Evolutionary conservation across 495 filamentous ascomycete genomes (phyloP).

Genomic region (Aspergillus affinis): DNA sequence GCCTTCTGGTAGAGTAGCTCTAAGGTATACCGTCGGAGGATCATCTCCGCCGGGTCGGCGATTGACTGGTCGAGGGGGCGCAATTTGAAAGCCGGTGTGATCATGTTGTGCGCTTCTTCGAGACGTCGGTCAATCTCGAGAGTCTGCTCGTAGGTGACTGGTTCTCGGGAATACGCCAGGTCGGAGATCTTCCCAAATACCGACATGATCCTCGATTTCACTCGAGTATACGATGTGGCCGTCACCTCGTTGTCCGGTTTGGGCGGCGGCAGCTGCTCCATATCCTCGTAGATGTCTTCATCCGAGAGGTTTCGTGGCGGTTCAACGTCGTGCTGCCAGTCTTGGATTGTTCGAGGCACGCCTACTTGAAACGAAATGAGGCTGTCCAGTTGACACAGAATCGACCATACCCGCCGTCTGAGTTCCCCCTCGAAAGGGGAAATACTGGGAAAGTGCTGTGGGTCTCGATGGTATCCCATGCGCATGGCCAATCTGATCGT

Average conservation of each 20-base stretch:
- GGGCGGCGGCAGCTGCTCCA: constrained; percentile 33
- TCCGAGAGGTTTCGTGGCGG: constrained; percentile 44
- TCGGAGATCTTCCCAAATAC: constrained; percentile 49
- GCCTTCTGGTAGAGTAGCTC: constrained; percentile 83
- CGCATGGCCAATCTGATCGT: constrained; percentile 42
- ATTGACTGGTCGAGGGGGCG: constrained; percentile 70
- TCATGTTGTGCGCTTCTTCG: constrained; percentile 61
- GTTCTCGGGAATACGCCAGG: constrained; percentile 38
- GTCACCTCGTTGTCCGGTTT: constrained; percentile 40
- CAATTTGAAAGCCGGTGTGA: constrained; percentile 70
- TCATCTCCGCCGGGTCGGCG: constrained; percentile 70
- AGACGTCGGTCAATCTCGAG: constrained; percentile 72
- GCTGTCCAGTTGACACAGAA: constrained; percentile 41
- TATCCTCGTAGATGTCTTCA: constrained; percentile 42
- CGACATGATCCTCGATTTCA: constrained; percentile 42
- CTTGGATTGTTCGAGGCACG: constrained; percentile 43
- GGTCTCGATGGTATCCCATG: constrained; percentile 49
- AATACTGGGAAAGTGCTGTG: constrained; percentile 37
- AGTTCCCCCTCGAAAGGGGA: constrained; percentile 45
- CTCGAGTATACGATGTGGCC: constrained; percentile 33
- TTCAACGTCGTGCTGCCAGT: constrained; percentile 44
- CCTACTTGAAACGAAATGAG: constrained; percentile 48
- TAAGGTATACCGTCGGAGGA: constrained; percentile 79
- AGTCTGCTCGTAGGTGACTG: constrained; percentile 73
- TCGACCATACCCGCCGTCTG: constrained; percentile 43